Percentiles rank a stretch among this genome's conserved stretches.
Conservation (phyloP, 768 basidiomycete species). For the Megacollybia marginata region DNA sequence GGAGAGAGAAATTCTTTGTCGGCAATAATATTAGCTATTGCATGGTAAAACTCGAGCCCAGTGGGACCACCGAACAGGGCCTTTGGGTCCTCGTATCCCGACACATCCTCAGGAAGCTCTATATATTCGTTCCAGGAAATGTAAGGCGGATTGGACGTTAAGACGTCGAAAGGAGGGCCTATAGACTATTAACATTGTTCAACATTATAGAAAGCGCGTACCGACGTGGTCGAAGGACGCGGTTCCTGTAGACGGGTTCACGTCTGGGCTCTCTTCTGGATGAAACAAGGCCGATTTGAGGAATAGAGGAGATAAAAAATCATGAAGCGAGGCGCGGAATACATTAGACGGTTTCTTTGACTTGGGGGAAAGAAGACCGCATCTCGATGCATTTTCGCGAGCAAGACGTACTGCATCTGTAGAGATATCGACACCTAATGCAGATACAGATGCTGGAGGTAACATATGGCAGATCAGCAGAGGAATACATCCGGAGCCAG, state of each 20-base stretch:
- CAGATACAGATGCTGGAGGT: constrained; percentile 44
- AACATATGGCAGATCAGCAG: constrained; percentile 69
- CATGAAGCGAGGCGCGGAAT: no score
- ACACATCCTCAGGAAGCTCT: constrained; percentile 60
- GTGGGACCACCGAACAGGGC: constrained; percentile 75
- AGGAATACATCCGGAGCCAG: constrained; percentile 89
- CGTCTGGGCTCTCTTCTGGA: no score
- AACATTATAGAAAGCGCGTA: constrained; percentile 17
- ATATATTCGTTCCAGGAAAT: constrained; percentile 64
- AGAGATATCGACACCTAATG: constrained; percentile 66
- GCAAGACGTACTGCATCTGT: constrained; percentile 48
- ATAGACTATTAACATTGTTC: constrained; percentile 1
- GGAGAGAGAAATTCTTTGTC: constrained; percentile 41
- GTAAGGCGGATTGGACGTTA: constrained; percentile 87
- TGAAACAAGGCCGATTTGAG: no score
- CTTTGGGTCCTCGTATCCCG: constrained; percentile 68
- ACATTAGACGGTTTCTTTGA: no score
- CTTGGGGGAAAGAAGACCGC: constrained; percentile 17
- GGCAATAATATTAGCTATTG: constrained; percentile 57
- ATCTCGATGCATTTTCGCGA: constrained; percentile 38
- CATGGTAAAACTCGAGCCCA: constrained; percentile 59
- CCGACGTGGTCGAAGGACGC: no score
- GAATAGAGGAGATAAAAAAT: no score
- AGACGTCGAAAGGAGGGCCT: constrained; percentile 55
- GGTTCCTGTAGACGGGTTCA: no score